phyloP scores from a whole-genome alignment of 352 stramenopile genomes.

The Pythium coloratum region DNA sequence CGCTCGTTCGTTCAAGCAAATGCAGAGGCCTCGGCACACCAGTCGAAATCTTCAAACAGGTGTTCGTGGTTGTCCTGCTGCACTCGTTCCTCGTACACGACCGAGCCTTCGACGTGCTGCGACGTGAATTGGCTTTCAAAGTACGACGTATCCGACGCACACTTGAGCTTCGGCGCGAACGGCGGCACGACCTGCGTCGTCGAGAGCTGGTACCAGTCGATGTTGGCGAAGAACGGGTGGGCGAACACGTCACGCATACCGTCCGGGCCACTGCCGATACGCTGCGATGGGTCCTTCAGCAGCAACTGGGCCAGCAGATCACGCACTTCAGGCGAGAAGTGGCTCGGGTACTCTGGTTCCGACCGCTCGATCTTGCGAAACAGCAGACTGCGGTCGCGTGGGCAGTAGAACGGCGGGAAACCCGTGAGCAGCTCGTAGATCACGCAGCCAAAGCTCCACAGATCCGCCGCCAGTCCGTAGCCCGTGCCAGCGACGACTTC shows the following conservation, averaged over 20 bases:
- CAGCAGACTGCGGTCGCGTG: conserved; percentile 86
- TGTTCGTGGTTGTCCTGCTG: conserved; percentile 29
- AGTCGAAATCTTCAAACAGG: conserved; percentile 78
- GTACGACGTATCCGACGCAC: conserved; percentile 63
- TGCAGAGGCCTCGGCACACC: conserved; percentile 55
- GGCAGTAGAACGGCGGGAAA: conserved; percentile 92
- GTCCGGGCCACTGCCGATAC: conserved; percentile 51
- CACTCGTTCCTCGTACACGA: conserved; percentile 59
- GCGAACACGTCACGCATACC: conserved; percentile 75
- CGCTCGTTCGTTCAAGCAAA: conserved; percentile 26
- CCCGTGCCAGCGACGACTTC: conserved; percentile 73
- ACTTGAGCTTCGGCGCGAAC: conserved; percentile 47
- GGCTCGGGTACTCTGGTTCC: conserved; percentile 91
- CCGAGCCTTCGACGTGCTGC: conserved; percentile 59
- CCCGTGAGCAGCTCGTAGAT: conserved; percentile 84
- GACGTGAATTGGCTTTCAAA: conserved; percentile 77
- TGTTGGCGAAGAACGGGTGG: conserved; percentile 69
- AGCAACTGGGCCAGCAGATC: conserved; percentile 63
- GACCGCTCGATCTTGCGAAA: conserved; percentile 97
- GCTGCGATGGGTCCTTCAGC: conserved; percentile 57
- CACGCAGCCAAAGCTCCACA: conserved; percentile 91
- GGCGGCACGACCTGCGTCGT: conserved; percentile 73
- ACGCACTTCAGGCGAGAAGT: conserved; percentile 73
- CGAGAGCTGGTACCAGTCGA: conserved; percentile 78
- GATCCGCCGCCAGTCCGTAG: conserved; percentile 74